A percentile compares a stretch with the other conserved stretches of the same genome.
Evolutionary conservation across 176 grass and related monocot genomes (phyloP).

Genomic region (Eleusine indica): DNA sequence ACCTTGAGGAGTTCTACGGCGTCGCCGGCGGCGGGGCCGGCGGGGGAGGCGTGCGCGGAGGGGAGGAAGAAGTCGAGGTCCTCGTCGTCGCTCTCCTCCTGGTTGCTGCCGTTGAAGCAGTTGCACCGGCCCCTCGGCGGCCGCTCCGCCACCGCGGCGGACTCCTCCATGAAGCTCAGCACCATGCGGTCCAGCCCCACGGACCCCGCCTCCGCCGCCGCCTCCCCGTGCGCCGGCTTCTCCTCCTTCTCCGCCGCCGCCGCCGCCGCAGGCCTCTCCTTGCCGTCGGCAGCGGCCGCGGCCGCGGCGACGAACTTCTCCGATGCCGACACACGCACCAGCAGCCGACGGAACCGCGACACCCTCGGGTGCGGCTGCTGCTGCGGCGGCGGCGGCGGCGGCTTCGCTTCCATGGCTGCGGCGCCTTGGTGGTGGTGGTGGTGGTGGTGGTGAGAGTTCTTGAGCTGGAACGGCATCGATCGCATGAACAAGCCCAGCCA

Average conservation of each 20-base stretch:
- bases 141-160: slow-evolving; percentile 49
- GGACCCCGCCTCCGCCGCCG: slow-evolving; percentile 53
- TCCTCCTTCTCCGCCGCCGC: slow-evolving; percentile 56
- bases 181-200: slow-evolving; percentile 82
- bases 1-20: slow-evolving; percentile 72
- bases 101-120: slow-evolving; percentile 90
- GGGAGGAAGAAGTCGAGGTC: slow-evolving; percentile 67
- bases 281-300: slow-evolving; percentile 7
- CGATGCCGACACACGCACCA: slow-evolving; percentile 55
- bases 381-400: slow-evolving; percentile 6
- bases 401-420: slow-evolving; percentile 61
- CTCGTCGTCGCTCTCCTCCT: slow-evolving; percentile 76
- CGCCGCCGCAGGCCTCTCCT: slow-evolving; percentile 37
- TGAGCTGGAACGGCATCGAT: slow-evolving; percentile 76
- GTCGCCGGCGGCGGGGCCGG: slow-evolving; percentile 39
- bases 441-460: slow-evolving; percentile 44
- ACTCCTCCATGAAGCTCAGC: slow-evolving; percentile 81
- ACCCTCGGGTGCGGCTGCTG: slow-evolving; percentile 27
- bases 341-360: slow-evolving; percentile 68
- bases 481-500: slow-evolving; percentile 37
- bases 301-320: slow-evolving; percentile 26
- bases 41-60: slow-evolving; percentile 22
- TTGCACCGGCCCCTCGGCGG: slow-evolving; percentile 71
- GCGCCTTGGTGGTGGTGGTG: slow-evolving; percentile 37
- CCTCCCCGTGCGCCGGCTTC: neutral